Conservation (phyloP, 257 asterid genomes). For the Fraxinus anomala region DNA sequence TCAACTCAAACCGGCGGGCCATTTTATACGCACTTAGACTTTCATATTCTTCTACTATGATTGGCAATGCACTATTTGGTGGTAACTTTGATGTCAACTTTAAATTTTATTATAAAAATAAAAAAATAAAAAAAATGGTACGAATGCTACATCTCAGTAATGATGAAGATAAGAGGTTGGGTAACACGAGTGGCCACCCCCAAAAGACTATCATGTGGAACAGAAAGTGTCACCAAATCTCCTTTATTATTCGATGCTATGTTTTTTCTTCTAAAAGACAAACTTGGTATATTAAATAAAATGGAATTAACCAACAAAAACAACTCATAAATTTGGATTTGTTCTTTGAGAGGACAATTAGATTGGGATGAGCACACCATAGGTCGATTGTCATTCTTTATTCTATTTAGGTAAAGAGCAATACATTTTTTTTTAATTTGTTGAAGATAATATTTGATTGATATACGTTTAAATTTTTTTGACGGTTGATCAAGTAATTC, state of each 20-base stretch:
- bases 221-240: constrained; percentile 16
- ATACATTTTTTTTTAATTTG: no score
- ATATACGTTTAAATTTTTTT: no score
- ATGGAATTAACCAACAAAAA: no score
- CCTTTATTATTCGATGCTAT: neutral
- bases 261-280: neutral
- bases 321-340: neutral
- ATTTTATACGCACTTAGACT: constrained; percentile 16
- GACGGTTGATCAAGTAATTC: no score
- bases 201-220: constrained; percentile 21
- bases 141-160: constrained; percentile 12
- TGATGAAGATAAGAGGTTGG: constrained; percentile 28
- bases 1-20: no score
- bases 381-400: no score
- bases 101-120: neutral
- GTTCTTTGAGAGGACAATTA: neutral
- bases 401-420: no score
- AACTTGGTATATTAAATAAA: neutral
- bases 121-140: neutral
- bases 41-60: constrained; percentile 25
- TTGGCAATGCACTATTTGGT: constrained; percentile 14
- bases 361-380: neutral
- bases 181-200: constrained; percentile 34
- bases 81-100: constrained; percentile 11
- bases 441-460: no score